phyloP scores from a whole-genome alignment of 1,284 basidiomycete species.

The Neotropicomus parvogracilis region DNA sequence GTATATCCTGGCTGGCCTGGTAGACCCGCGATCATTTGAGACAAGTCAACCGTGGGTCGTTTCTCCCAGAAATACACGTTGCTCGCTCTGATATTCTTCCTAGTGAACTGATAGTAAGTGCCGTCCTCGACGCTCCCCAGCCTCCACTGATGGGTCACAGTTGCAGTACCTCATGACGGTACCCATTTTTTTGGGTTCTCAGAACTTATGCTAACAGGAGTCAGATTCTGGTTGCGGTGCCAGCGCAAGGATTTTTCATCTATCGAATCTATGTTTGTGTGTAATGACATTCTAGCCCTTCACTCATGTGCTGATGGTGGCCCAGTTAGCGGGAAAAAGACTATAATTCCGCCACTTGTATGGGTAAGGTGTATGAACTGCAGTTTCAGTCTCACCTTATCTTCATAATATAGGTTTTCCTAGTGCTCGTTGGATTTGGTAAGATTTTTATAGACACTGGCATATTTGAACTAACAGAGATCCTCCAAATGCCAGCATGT shows the following conservation, averaged over 20 bases:
- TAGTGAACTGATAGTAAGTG: constrained; percentile 2
- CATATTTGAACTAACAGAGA: not conserved
- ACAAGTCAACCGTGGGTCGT: too few species aligned
- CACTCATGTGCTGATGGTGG: not conserved
- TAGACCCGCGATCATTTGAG: not conserved
- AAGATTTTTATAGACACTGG: not conserved
- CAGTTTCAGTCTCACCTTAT: not conserved
- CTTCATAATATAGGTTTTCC: not conserved
- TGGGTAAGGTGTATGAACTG: not conserved
- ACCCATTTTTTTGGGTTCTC: not conserved
- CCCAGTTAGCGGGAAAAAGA: not conserved
- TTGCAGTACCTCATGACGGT: not conserved
- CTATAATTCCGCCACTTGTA: not conserved
- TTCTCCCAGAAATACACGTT: not conserved
- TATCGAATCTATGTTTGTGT: not conserved
- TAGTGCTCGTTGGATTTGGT: constrained; percentile 5
- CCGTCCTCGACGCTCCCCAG: not conserved
- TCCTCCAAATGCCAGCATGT: not conserved
- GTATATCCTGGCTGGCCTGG: not conserved
- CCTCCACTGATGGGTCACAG: not conserved
- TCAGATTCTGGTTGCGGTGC: not conserved
- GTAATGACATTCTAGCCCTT: not conserved
- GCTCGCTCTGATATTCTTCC: not conserved
- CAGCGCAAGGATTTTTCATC: not conserved
- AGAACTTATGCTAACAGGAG: not conserved